Conservation (phyloP, 2,329 filamentous ascomycete genomes). For the Aspergillus floridensis region DNA sequence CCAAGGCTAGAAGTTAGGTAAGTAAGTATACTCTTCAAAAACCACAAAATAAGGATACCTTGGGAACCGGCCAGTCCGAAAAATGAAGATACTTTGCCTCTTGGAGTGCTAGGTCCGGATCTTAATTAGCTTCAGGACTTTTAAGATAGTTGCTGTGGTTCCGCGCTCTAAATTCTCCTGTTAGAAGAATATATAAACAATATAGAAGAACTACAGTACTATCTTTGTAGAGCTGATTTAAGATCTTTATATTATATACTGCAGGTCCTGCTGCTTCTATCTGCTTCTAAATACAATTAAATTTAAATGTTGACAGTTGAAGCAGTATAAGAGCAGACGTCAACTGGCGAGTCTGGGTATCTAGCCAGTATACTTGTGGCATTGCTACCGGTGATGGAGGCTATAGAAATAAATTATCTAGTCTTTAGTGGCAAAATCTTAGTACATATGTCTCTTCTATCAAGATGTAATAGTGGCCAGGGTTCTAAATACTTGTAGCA, state of each 20-base stretch:
- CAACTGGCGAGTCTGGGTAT: conserved; percentile 50
- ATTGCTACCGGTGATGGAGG: conserved; percentile 60
- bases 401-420: conserved; percentile 67
- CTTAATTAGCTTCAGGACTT: conserved; percentile 52
- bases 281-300: conserved; percentile 40
- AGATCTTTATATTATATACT: conserved; percentile 62
- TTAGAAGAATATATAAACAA: conserved; percentile 56
- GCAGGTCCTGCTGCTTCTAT: conserved; percentile 24
- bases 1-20: background rate
- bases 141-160: conserved; percentile 50
- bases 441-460: background rate
- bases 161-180: conserved; percentile 56
- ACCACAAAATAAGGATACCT: background rate
- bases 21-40: background rate
- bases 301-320: conserved; percentile 52
- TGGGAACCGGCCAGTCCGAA: conserved; percentile 59
- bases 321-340: conserved; percentile 59
- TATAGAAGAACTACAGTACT: conserved; percentile 59
- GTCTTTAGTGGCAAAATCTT: conserved; percentile 38
- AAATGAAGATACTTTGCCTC: conserved; percentile 65
- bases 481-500: conserved; percentile 41
- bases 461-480: background rate
- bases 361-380: conserved; percentile 67
- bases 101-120: conserved; percentile 50
- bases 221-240: conserved; percentile 58